Base-by-base conservation (phyloP, 371 early-diverging fungal species). In the Mucor indicus region DNA sequence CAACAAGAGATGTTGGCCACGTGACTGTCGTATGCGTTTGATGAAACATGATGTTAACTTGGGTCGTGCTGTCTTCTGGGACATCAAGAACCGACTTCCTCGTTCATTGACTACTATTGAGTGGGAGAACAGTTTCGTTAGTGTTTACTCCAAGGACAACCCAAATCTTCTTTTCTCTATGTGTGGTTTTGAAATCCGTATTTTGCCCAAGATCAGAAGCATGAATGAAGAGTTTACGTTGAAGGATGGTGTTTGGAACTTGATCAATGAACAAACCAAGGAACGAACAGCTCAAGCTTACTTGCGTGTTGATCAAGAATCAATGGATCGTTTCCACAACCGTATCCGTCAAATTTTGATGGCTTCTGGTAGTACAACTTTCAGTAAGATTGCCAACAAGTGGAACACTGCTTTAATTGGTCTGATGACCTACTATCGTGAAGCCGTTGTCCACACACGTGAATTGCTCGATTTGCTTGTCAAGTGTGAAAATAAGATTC, bases 361-460 rank as follows among this genome's bases (percentile, higher is more conserved):
- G 98, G 87, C 96, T 4, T 91, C 93, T 5, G 97, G 96, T 38
- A 86, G 88, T 45, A 96, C 97, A 11, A 98, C 99, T 1, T 99
- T 99, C 71, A 90, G 93, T 61, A 98, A 98, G 84, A 92, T 98
- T 56, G 91, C 93, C 51, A 98, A 98, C 84, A 98, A 98, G 75
- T 98, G 90, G 87, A 94, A 95, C 69, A 90, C 86, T 16, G 72
- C 89, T n/a, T 71, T 99, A 51, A 94, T 98, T 56, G 96, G 95
- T 8, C 67, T 98, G 67, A 94, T 98, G 93, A 92, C 93, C 12
- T 96, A 98, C 68, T 98, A 84, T 74, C 90, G 99, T 67, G 99
- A 99, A 67, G 98, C 97, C 10, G 96, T 98, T 20, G 90, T 96
- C 2, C 95, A 98, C 57, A 98, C 98, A 0, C 88, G 94, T 23